phyloP scores from a whole-genome alignment of 257 asterid genomes.

The Linaria vulgaris region DNA sequence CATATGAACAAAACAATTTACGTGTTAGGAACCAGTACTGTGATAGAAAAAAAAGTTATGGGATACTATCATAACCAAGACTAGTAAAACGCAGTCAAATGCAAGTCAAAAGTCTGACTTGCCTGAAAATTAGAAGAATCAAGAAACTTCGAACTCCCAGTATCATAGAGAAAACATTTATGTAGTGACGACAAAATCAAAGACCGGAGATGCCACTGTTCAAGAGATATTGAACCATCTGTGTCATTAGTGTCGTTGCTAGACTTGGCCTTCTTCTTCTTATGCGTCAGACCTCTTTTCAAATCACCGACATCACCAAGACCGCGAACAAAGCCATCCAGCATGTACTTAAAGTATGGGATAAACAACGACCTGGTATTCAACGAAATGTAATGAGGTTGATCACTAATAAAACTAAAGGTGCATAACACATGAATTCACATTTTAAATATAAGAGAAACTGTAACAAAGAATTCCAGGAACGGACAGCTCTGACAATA shows the following conservation, averaged over 20 bases:
- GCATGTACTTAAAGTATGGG: constrained; percentile 82
- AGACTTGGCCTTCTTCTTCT: constrained; percentile 75
- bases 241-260: constrained; percentile 34
- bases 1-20: not conserved
- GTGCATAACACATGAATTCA: not conserved
- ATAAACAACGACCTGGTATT: constrained; percentile 71
- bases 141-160: constrained; percentile 66
- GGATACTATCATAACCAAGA: not conserved
- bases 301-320: constrained; percentile 47
- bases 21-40: not conserved
- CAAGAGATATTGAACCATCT: constrained; percentile 42
- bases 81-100: not conserved
- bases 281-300: constrained; percentile 34
- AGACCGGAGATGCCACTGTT: constrained; percentile 76
- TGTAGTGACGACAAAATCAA: constrained; percentile 67
- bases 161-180: constrained; percentile 79
- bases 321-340: constrained; percentile 70
- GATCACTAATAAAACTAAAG: not conserved
- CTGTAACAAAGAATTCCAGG: not conserved
- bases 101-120: constrained; percentile 29
- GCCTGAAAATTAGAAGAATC: constrained; percentile 77
- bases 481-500: not conserved
- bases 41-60: not conserved
- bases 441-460: not conserved
- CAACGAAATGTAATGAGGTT: constrained; percentile 4